Percentiles rank a stretch among this genome's conserved stretches.
Conservation (phyloP, 2,329 filamentous ascomycete genomes). For the Claviceps spartinae region DNA sequence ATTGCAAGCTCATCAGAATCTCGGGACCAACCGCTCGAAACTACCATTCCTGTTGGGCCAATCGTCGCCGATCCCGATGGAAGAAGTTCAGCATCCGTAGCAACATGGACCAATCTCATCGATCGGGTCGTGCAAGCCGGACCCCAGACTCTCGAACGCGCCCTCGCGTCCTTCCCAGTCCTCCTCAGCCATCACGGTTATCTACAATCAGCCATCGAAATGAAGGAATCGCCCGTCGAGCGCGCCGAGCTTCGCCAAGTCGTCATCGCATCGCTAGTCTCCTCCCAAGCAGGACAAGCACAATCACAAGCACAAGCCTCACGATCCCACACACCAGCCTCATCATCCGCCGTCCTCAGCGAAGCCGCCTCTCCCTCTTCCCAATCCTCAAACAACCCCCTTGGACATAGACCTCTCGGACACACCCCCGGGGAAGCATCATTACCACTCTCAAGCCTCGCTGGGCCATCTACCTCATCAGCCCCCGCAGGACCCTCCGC, state of each 20-base stretch:
- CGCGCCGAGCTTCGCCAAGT: conserved; percentile 36
- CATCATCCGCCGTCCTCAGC: neutral
- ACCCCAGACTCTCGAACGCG: conserved; percentile 29
- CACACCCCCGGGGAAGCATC: neutral
- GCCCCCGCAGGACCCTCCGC: too few relatives aligned
- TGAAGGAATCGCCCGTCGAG: conserved; percentile 32
- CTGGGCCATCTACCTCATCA: neutral
- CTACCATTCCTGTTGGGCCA: neutral
- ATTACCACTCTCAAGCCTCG: neutral
- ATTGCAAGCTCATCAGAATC: neutral
- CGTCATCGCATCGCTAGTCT: conserved; percentile 31
- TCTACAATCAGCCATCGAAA: conserved; percentile 37
- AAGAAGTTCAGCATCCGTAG: conserved; percentile 9
- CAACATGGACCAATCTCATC: conserved; percentile 35
- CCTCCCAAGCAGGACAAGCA: conserved; percentile 30
- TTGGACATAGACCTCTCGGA: neutral
- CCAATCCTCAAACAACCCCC: too few relatives aligned
- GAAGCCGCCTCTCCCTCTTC: conserved; percentile 1
- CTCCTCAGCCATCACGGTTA: conserved; percentile 34
- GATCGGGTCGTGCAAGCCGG: conserved; percentile 40
- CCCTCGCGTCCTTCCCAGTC: conserved; percentile 32
- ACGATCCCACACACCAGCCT: conserved; percentile 10
- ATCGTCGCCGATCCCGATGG: conserved; percentile 1
- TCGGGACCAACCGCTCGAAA: neutral
- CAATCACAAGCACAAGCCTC: conserved; percentile 5